phyloP scores from a whole-genome alignment of 805 yeast species.

The Millerozyma acaciae region DNA sequence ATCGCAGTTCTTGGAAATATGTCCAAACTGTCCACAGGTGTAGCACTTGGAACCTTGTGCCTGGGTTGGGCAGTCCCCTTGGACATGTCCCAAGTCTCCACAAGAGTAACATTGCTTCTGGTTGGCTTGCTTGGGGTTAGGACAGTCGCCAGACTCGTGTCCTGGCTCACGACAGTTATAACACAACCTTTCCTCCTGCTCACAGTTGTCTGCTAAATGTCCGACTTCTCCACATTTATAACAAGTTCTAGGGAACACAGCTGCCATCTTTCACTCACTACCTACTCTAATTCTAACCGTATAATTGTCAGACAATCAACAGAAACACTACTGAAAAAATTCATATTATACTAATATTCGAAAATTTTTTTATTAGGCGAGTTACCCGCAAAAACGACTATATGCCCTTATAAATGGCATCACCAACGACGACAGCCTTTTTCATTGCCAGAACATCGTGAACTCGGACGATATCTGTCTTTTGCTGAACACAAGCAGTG shows the following conservation, averaged over 20 bases:
- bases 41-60: constrained; percentile 72
- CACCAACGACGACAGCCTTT: constrained; percentile 53
- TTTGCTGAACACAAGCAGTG: constrained; percentile 67
- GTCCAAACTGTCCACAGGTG: constrained; percentile 58
- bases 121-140: constrained; percentile 79
- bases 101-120: constrained; percentile 92
- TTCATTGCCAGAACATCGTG: constrained; percentile 69
- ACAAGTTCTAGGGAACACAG: constrained; percentile 68
- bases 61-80: constrained; percentile 73
- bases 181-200: constrained; percentile 80
- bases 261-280: constrained; percentile 26
- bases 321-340: background rate
- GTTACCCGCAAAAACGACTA: constrained; percentile 8
- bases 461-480: constrained; percentile 79
- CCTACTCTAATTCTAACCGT: constrained; percentile 2
- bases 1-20: constrained; percentile 74
- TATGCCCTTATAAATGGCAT: constrained; percentile 57
- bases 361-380: background rate
- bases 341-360: background rate
- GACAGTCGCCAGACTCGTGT: constrained; percentile 85
- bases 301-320: background rate
- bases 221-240: constrained; percentile 91
- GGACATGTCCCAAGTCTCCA: constrained; percentile 86
- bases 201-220: constrained; percentile 85
- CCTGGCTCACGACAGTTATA: constrained; percentile 91